Evolutionary conservation across 179 eudicot species (phyloP), one percentile per base, ranked within the genome.

Genomic region (Spinacia oleracea): DNA sequence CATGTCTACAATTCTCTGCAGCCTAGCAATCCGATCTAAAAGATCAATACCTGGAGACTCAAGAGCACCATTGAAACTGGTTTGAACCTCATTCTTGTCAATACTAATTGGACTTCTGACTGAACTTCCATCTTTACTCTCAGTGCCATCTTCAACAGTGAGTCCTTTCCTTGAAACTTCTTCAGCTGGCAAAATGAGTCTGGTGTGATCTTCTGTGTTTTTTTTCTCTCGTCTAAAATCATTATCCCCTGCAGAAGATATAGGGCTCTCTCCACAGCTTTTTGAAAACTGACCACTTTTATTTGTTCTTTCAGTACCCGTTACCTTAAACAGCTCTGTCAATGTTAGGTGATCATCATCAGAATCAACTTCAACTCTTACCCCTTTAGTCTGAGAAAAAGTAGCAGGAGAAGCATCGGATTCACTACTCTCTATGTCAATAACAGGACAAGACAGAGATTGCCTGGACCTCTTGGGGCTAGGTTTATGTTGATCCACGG

Each of bases 301-400:
- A 48, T 56, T 27, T 27, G 35, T 31, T 25, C 51, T 50, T 21
- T 29, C 2, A 5, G 38, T 2, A 10, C 15, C 8, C 18, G 74
- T 59, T 14, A 6, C 51, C 53, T 6, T 0, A 65, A 60, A 63
- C 62, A 40, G 60, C 10, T 74, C 63, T 8, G 79, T 32, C 73
- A 82, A 69, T 21, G 84, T 35, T 31, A 45, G 40, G 74, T 74
- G 48, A 78, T 81, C 86, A 70, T 12, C 50, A 62, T 81, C 84
- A 66, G 69, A 77, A 67, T 77, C 76, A 74, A 60, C 45, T 21
- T 60, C 79, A 70, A 5, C 60, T 42, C 60, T 27, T 76, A 38
- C 72, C 50, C 63, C 58, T 50, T 76, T 64, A 11, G 25, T 55
- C 71, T 45, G 62, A 0, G 42, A n/a, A 10, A 70, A 66, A 59